These are phyloP conservation scores for Leccinum angustisporum DNA, from an alignment of 1,284 basidiomycete genomes.

Conservation along the genomic window DNA sequence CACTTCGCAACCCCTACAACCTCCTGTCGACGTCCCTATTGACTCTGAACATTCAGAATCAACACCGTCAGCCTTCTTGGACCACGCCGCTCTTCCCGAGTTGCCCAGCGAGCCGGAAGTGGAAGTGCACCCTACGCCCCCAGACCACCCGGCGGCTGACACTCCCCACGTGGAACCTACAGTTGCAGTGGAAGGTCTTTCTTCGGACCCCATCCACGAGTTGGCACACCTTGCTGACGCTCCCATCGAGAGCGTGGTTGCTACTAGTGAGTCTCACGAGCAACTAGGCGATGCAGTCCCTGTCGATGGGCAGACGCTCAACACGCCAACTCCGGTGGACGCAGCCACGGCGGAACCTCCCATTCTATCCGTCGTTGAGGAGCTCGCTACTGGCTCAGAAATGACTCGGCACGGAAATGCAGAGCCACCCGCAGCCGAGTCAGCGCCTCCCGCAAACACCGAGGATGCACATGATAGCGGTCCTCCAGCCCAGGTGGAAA, in stretches of 20 bases:
- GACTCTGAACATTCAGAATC: constrained; percentile 14
- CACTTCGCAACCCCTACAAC: constrained; percentile 18
- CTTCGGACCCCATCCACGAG: constrained; percentile 9
- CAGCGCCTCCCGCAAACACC: constrained; percentile 3
- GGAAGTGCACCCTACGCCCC: constrained; percentile 13
- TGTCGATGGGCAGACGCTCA: constrained; percentile 6
- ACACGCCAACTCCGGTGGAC: constrained; percentile 6
- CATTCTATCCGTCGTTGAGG: constrained; percentile 6
- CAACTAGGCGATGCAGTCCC: constrained; percentile 9
- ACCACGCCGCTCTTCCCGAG: constrained; percentile 10
- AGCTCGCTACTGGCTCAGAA: constrained; percentile 7
- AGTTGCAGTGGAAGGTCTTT: constrained; percentile 5
- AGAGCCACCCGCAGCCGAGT: constrained; percentile 14
- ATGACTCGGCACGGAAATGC: constrained; percentile 10
- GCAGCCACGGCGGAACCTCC: constrained; percentile 4
- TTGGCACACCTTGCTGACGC: constrained; percentile 5
- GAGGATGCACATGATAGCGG: constrained; percentile 7
- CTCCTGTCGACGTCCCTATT: constrained; percentile 19
- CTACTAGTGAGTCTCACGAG: constrained; percentile 24
- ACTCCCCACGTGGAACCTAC: constrained; percentile 15
- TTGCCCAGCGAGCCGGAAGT: constrained; percentile 8
- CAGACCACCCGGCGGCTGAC: constrained; percentile 21
- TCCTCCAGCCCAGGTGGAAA: constrained; percentile 12
- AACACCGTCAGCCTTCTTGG: constrained; percentile 4
- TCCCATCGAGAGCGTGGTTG: constrained; percentile 7